These are phyloP conservation scores for Suillus ampliporus DNA, from an alignment of 768 basidiomycete species.

Conservation along the genomic window DNA sequence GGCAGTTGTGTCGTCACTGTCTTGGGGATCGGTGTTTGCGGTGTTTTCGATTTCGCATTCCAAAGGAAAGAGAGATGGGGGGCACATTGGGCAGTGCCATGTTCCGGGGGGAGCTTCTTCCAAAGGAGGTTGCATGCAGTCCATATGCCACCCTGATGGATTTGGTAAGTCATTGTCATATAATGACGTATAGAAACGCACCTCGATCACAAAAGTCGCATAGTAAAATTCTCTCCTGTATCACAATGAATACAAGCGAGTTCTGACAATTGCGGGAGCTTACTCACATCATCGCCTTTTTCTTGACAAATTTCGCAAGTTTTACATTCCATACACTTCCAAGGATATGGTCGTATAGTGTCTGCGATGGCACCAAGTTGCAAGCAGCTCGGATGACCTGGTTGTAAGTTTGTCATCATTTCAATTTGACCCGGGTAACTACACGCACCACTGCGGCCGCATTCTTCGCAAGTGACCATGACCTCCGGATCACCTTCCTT, in stretches of 20 bases:
- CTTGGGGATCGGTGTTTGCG: slow-evolving; percentile 32
- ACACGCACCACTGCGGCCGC: slow-evolving; percentile 78
- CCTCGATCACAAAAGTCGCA: slow-evolving; percentile 96
- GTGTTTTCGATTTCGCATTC: slow-evolving; percentile 9
- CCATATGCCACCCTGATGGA: slow-evolving; percentile 78
- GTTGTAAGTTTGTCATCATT: slow-evolving; percentile 11
- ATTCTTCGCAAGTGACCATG: slow-evolving; percentile 82
- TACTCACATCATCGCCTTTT: slow-evolving; percentile 88
- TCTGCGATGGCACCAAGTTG: slow-evolving; percentile 61
- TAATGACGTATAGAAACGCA: slow-evolving; percentile 29
- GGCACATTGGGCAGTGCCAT: slow-evolving; percentile 79
- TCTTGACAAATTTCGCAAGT: slow-evolving; percentile 84
- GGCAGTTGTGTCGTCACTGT: slow-evolving; percentile 18
- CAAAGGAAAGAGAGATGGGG: slow-evolving; percentile 32
- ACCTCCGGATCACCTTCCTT: slow-evolving; percentile 59
- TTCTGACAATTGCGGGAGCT: slow-evolving; percentile 17
- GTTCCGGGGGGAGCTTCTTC: slow-evolving; percentile 72
- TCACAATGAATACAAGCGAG: slow-evolving; percentile 24
- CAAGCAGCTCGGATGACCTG: slow-evolving; percentile 91
- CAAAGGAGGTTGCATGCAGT: slow-evolving; percentile 78
- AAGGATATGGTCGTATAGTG: slow-evolving; percentile 72
- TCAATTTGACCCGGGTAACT: neutral
- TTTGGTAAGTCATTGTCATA: slow-evolving; percentile 13
- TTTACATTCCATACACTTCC: slow-evolving; percentile 94
- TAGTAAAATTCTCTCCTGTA: slow-evolving; percentile 79